Evolutionary conservation across 2,329 filamentous ascomycete species (phyloP).

Genomic region (Cladorrhinum sp.): DNA sequence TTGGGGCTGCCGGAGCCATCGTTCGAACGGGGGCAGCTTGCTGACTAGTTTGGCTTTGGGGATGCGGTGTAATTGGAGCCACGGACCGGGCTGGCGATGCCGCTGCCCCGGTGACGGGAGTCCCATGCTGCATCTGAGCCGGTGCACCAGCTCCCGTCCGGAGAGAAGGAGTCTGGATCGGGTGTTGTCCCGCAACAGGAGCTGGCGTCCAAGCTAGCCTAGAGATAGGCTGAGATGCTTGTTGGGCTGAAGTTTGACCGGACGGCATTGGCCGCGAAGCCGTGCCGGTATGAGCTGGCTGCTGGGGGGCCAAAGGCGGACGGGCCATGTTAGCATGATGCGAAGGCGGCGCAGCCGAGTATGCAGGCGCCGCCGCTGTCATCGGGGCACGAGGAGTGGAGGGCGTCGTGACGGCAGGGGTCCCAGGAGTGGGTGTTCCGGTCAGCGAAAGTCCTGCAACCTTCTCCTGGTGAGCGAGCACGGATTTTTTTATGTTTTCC

Average conservation of each 20-base stretch:
- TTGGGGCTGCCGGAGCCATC: not conserved
- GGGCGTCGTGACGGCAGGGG: not conserved
- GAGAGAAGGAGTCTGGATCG: not conserved
- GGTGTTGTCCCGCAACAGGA: not conserved
- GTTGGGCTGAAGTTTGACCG: not conserved
- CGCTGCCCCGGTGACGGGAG: no score
- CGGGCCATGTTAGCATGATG: not conserved
- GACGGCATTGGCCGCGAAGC: no score
- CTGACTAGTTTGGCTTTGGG: not conserved
- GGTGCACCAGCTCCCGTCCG: not conserved
- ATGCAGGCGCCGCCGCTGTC: not conserved
- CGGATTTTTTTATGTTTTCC: conserved; percentile 25
- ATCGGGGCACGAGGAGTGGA: not conserved
- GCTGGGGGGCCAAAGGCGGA: not conserved
- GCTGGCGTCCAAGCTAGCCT: not conserved
- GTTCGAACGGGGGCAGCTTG: not conserved
- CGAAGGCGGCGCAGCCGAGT: not conserved
- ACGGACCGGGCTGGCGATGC: not conserved
- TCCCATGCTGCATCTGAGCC: no score
- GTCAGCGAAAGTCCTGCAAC: conserved; percentile 12
- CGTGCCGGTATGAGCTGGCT: no score
- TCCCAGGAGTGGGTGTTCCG: not conserved
- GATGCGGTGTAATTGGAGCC: not conserved
- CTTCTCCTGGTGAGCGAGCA: conserved; percentile 26
- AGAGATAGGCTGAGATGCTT: not conserved